Evolutionary conservation across 495 filamentous ascomycete genomes (phyloP), one percentile per base, ranked within the genome.

Genomic region (Penicillium robsamsonii): DNA sequence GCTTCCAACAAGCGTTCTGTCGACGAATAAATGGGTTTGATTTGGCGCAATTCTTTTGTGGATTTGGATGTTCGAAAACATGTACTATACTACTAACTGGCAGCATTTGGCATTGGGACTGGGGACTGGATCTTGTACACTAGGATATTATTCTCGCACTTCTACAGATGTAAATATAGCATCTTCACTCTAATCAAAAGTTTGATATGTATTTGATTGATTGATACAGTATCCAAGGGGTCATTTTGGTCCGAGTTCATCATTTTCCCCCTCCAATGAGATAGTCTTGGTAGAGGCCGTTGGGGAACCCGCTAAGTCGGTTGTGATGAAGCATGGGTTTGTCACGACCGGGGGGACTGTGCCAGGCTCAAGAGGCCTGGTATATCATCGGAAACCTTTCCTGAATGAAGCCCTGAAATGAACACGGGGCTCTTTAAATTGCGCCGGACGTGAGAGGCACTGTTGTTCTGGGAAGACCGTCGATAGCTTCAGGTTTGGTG

Each of bases 1-100:
- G 72, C 72, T 20, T 53, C 53, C 53, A 74, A 64, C 75, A 85
- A 60, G 61, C 62, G 46, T 46, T 62, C 56, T 54, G 52, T 47
- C 47, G 51, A 52, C 9, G 38, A 58, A 53, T 77, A 35, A 66
- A 66, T 41, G 62, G 37, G 2, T 22, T 66, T 49, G 59, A 61
- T 53, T 31, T 46, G 57, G 60, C 63, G 56, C 53, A 48, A 46
- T 13, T 51, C n/a, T 59, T 18, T 46, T 10, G 25, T 50, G 41
- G 33, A 37, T 56, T 49, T 56, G 35, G 29, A 46, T 25, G 12
- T 50, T 31, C 15, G 45, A 20, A 47, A 46, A 38, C 17, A 43
- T 57, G 50, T 62, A 59, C n/a, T 47, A 54, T 46, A 49, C 45
- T 22, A 53, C 22, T 50, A 45, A 45, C 5, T 37, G 46, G 40